Evolutionary conservation across 768 basidiomycete genomes (phyloP), one percentile per base, ranked within the genome.

Genomic region (Mycena amicta): DNA sequence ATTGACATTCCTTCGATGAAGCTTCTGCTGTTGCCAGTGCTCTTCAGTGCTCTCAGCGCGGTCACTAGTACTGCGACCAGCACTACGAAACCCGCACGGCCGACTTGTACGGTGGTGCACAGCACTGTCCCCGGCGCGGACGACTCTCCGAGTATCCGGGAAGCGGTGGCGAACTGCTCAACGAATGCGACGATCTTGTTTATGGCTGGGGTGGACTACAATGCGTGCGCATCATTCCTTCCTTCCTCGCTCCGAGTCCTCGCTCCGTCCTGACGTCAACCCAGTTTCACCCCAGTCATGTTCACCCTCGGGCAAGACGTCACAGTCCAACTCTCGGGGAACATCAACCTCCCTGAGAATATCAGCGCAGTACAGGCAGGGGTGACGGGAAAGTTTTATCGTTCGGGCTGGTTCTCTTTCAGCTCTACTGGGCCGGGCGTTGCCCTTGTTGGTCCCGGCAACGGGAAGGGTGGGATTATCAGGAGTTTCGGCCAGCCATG

Each of bases 161-260:
- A 46, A 2, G 61, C 61, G 5, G 26, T 63, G 5, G 53, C 53
- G 3, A 59, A 56, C 45, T 63, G 61, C 45, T 55, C 50, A 4
- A 50, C 51, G 11, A 63, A 63, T 31, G 61, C 61, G 0, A 63
- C 61, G 4, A 63, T 63, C n/a, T 51, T 63, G 5, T 63, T 63
- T 31, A n/a, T 22, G 12, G 4, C 31, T 2, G 57, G 57, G 4
- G 51, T 56, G 16, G 61, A 63, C 25, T 63, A 63, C 27, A 63
- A 63, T 29, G 51, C 50, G 61, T 63, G 23, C 15, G n/a, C 20
- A 3, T 23, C 28, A 18, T 13, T 28, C 8, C 40, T 41, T 16
- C 18, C 39, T 45, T 40, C 16, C 6, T 49, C 6, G 25, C 23
- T 26, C 43, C 11, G 43, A 25, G n/a, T n/a, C n/a, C n/a, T 39